Base-by-base conservation (phyloP, 441 rosid species). In the Theobroma grandiflorum region DNA sequence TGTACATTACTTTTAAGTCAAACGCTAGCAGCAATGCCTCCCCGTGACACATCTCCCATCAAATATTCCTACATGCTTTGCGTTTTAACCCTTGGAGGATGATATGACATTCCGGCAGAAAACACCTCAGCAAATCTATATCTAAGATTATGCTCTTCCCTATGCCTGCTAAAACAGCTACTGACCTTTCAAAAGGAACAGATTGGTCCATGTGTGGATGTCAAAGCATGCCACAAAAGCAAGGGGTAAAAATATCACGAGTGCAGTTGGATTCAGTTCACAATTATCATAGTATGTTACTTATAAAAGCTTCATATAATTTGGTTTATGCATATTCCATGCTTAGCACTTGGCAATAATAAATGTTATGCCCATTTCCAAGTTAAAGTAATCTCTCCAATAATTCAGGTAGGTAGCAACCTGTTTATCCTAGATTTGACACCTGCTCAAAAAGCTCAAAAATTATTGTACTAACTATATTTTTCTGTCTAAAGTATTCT, bases 371-470 rank as follows among this genome's bases (percentile, higher is more conserved):
- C 68, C 31, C 10, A n/a, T n/a, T 42, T 16, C 31, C 20, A 22
- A 16, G 22, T 22, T 12, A 68, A 43, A 68, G 55, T 68, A 10
- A 45, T 43, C 15, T n/a, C 35, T n/a, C 35, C 35, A 11, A 71
- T 26, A 71, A 71, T 38, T 66, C 71, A 40, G 71, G 50, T 40
- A 14, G 20, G 67, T 63, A 26, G 64, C 35, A 59, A 26, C 12
- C 4, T 59, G 7, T 26, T 59, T 59, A 63, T 63, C 10, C 20
- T 33, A 10, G 38, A 59, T 59, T 26, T 26, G 15, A 59, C 65
- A 26, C 35, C 20, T 33, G 20, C 20, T 35, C 3, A 0, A 26
- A 61, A 11, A 59, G 62, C 14, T 22, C 2, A 58, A 58, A 20
- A 20, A 58, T 20, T 3, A 22, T 58, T 58, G 4, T 55, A 55